Base-by-base conservation (phyloP, 768 basidiomycete genomes). In the Mycena indigotica region DNA sequence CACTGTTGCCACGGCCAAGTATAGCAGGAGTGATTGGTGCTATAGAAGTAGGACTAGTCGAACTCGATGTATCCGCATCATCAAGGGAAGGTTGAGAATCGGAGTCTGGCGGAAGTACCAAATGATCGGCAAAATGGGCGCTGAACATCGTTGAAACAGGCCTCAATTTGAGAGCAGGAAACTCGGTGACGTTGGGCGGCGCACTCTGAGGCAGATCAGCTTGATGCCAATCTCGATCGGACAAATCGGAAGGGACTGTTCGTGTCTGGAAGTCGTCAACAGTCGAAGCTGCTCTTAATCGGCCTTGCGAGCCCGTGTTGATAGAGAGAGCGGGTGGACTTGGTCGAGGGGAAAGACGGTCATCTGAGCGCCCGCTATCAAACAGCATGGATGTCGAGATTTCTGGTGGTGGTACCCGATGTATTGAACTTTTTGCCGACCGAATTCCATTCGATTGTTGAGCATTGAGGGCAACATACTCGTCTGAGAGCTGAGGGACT, bases 101-200 rank as follows among this genome's bases (percentile, higher is more conserved):
- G 21, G 65, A 44, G 46, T 57, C 60, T 6, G 24, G 35, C 54
- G 24, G 57, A 45, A 64, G 53, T 5, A 79, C 70, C 29, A 83
- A 71, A 49, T 80, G 77, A 28, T 80, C 79, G 8, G 80, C 76
- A 65, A 92, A 89, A 25, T 88, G 84, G 10, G 83, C 74, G 65
- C 88, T 87, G 69, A 93, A 93, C 40, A 87, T 75, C 1, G 85
- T 84, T 21, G 91, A 93, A 17, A 92, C 77, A 2, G 91, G 91
- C 16, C 91, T 82, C 51, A 93, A 72, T 64, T 83, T 85, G 46
- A 93, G 78, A 3, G 81, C 74, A 12, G 86, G 79, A 65, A 92
- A 93, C 51, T 84, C 82, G 1, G 79, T 72, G 8, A 83, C 77
- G 44, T 80, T 75, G 21, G 89, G 78, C 2, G 89, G 90, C 25